Base-by-base conservation (phyloP, 2,329 filamentous ascomycete genomes). In the Periconia macrospinosa region DNA sequence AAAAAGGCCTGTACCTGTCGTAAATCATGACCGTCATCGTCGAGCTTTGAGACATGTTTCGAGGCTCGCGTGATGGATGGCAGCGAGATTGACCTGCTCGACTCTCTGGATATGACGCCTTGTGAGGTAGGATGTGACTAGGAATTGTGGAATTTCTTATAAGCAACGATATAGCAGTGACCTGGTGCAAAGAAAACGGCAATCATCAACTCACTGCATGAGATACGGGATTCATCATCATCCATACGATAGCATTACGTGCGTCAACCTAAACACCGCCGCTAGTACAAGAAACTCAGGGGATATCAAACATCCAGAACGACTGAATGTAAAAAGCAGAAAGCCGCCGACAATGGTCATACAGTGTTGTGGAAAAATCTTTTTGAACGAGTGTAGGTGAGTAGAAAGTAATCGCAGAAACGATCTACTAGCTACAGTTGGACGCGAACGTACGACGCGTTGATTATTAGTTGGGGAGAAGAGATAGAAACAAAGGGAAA, bases 241-340 rank as follows among this genome's bases (percentile, higher is more conserved):
- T 55, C 50, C 55, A 63, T 53, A 54, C 48, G 51, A 54, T 53
- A 46, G 42, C 54, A 62, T 62, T 63, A 52, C 49, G 44, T 52
- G 47, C 53, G 52, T 55, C 44, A 33, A 43, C 50, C 43, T 35
- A 47, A 55, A 48, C 51, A 51, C 52, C 52, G 56, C 53, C 30
- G 48, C 52, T 55, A 47, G 54, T 41, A 37, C n/a, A 53, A 40
- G 45, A 53, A 49, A 43, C 23, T 15, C 19, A 49, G 41, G 50
- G 44, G 45, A 56, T 53, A 53, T 57, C 30, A 50, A 50, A 44
- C 45, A 52, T 40, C 46, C 30, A 51, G 44, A 45, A 49, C 47
- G 52, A 30, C 33, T n/a, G 27, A 20, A 42, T 3, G 33, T 49
- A 47, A 53, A 20, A 43, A 48, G 49, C 50, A 30, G 47, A 53